A percentile compares a stretch with the other conserved stretches of the same genome.
Conservation (phyloP, 2,329 filamentous ascomycete genomes). For the Pseudomassariella vexata region DNA sequence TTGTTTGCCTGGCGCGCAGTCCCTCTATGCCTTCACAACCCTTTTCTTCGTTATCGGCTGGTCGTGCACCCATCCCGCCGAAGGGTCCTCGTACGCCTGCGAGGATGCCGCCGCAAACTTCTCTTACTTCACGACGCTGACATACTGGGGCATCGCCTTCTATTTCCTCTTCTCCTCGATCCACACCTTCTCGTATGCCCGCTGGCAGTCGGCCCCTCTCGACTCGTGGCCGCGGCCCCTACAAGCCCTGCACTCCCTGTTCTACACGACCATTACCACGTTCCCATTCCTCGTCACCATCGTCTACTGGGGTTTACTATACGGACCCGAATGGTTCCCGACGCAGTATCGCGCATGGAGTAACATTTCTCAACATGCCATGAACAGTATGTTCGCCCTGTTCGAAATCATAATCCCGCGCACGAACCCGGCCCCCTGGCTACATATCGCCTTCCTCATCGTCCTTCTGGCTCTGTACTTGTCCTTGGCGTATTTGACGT, state of each 20-base stretch:
- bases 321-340: conserved; percentile 55
- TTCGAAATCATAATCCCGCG: conserved; percentile 68
- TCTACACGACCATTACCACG: conserved; percentile 57
- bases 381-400: conserved; percentile 71
- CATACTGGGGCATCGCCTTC: conserved; percentile 77
- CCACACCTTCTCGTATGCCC: conserved; percentile 65
- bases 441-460: conserved; percentile 63
- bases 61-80: conserved; percentile 45
- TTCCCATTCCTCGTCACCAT: conserved; percentile 65
- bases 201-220: conserved; percentile 47
- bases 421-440: conserved; percentile 50
- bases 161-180: conserved; percentile 65
- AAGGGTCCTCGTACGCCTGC: conserved; percentile 31
- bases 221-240: conserved; percentile 54
- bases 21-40: conserved; percentile 63
- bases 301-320: conserved; percentile 65
- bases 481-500: conserved; percentile 66
- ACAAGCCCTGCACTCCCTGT: conserved; percentile 59
- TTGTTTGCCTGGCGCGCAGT: conserved; percentile 10
- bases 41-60: conserved; percentile 66
- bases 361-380: conserved; percentile 67
- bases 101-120: conserved; percentile 50
- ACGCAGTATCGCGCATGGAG: conserved; percentile 51
- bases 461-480: conserved; percentile 69
- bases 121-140: conserved; percentile 77